These are phyloP conservation scores for Botrytis cinerea DNA, from an alignment of 2,329 filamentous ascomycete genomes.

Conservation along the genomic window DNA sequence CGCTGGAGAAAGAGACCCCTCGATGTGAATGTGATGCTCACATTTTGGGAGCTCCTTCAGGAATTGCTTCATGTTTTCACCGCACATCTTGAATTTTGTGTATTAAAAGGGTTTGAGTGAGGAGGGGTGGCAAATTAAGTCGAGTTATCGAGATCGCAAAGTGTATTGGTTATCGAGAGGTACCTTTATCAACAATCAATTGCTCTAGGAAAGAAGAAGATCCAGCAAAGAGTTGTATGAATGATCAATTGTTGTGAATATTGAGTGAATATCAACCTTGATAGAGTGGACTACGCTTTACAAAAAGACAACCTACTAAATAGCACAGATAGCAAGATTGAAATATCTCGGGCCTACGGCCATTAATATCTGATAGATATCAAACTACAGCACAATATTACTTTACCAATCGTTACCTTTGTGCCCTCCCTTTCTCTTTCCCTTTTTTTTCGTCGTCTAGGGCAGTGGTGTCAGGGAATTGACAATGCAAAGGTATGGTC, in stretches of 20 bases:
- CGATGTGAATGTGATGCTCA: conserved; percentile 80
- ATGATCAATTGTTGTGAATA: not conserved
- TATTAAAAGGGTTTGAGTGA: not conserved
- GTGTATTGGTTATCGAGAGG: not conserved
- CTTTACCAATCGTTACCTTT: conserved; percentile 4
- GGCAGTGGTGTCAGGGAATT: conserved; percentile 14
- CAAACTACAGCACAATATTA: conserved; percentile 2
- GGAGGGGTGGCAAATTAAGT: not conserved
- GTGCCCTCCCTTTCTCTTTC: not conserved
- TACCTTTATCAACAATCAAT: not conserved
- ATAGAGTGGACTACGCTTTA: not conserved
- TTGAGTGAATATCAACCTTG: conserved; percentile 2
- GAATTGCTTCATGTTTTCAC: conserved; percentile 47
- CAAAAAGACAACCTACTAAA: not conserved
- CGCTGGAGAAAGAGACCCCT: conserved; percentile 70
- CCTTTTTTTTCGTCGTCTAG: not conserved
- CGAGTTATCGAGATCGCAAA: not conserved
- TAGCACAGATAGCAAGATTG: not conserved
- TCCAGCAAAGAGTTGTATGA: not conserved
- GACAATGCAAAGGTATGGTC: not conserved
- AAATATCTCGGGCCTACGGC: not conserved
- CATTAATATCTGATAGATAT: not conserved
- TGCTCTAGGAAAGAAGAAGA: not conserved
- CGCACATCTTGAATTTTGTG: conserved; percentile 34
- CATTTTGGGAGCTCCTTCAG: conserved; percentile 71